A percentile compares a stretch with the other conserved stretches of the same genome.
Evolutionary conservation across 495 filamentous ascomycete genomes (phyloP).

Genomic region (Penicillium pulvis): DNA sequence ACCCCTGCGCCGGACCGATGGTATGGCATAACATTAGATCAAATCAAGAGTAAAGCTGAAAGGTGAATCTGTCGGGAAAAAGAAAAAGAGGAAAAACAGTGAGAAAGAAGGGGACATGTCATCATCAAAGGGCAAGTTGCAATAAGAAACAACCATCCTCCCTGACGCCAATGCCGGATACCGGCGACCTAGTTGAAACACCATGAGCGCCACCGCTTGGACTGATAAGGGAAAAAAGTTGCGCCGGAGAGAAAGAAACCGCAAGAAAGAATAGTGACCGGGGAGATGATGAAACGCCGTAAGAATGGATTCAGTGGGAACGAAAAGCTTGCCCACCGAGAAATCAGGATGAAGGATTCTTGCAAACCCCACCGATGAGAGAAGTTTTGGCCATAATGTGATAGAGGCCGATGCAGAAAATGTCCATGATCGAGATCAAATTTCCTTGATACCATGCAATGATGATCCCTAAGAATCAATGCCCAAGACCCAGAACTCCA

Average conservation of each 20-base stretch:
- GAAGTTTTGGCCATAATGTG: conserved; percentile 22
- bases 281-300: neutral
- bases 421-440: conserved; percentile 14
- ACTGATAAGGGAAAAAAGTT: conserved; percentile 22
- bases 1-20: conserved; percentile 7
- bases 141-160: conserved; percentile 15
- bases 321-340: neutral
- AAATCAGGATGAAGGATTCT: neutral
- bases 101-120: conserved; percentile 19
- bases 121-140: conserved; percentile 18
- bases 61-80: neutral
- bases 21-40: conserved; percentile 5
- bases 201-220: conserved; percentile 44
- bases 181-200: conserved; percentile 31
- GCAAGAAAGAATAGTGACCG: conserved; percentile 10
- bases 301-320: neutral
- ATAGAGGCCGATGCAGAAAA: conserved; percentile 36
- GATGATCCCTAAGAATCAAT: conserved; percentile 19
- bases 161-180: conserved; percentile 29
- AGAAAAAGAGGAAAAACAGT: neutral
- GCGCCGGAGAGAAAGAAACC: conserved; percentile 16
- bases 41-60: neutral
- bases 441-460: conserved; percentile 30
- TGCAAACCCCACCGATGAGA: neutral
- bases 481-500: conserved; percentile 38